Base-by-base conservation (phyloP, 176 grass and related monocot genomes). In the Ampelocalamus luodianensis region DNA sequence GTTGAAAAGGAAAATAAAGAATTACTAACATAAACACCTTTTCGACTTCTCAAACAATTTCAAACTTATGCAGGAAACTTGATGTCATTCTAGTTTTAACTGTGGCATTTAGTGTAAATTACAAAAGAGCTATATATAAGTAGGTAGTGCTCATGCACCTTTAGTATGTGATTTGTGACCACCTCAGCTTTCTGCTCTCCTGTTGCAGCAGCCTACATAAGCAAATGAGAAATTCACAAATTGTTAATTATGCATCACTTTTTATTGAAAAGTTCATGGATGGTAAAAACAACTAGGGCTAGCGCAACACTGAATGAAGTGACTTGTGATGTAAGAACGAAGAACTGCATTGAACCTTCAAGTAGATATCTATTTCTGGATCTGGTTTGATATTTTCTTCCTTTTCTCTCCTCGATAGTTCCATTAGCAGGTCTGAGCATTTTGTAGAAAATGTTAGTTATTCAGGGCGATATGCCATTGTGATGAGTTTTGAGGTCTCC, bases 391-490 rank as follows among this genome's bases (percentile, higher is more conserved):
- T 94, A 38, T 88, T 89, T 87, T 83, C 89, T 43, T 85, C 92
- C 89, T 97, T 94, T 71, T 97, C 94, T 87, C 92, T 94, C 60
- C 92, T 90, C 29, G 90, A 88, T 37, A 97, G 48, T 70, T 97
- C 93, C 49, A 88, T 69, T 26, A 96, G 78, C 73, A 93, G 64
- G 6, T 93, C 93, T 93, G 84, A 22, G 32, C 27, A 82, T 75
- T 72, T 68, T 67, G 65, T 66, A 42, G 0, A 78, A 68, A 85
- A 63, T 63, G 15, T 58, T 58, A 71, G 73, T 71, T 51, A 86
- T 20, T 68, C n/a, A 68, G 72, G 22, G 36, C 24, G 26, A 87
- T 40, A 37, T 56, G 4, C 6, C 26, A 55, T 9, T 32, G 1
- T 49, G 1, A 72, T n/a, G 13, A 89, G 11, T 29, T 85, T 76